Conservation (phyloP, 176 grass and related monocot species). For the Bolboschoenus planiculmis region DNA sequence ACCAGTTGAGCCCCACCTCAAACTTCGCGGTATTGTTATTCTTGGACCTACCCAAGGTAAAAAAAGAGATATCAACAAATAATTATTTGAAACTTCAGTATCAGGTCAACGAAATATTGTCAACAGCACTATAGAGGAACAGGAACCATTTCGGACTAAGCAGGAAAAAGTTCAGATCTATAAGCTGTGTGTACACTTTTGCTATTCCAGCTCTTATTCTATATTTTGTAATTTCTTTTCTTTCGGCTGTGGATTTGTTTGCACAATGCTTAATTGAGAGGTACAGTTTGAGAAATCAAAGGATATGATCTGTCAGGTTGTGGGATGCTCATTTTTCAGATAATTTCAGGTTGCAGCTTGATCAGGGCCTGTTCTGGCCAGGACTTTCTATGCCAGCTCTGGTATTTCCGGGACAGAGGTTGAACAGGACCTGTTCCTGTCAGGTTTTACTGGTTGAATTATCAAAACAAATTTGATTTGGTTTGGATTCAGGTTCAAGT, state of each 20-base stretch:
- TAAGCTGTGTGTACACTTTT: neutral
- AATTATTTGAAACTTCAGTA: no score
- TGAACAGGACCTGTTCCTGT: neutral
- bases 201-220: neutral
- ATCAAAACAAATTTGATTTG: neutral
- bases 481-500: neutral
- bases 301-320: neutral
- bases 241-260: neutral
- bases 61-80: neutral
- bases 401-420: neutral
- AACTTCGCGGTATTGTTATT: slow-evolving; percentile 63
- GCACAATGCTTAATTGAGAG: neutral
- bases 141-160: neutral
- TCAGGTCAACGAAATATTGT: no score
- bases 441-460: neutral
- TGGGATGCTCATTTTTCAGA: neutral
- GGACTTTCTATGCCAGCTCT: neutral
- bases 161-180: neutral
- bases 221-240: neutral
- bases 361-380: neutral
- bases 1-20: slow-evolving; percentile 76
- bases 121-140: neutral
- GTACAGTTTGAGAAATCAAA: neutral
- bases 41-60: slow-evolving; percentile 45
- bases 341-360: neutral